These are phyloP conservation scores for Fusarium buxicola DNA, from an alignment of 2,329 filamentous ascomycete genomes.

Conservation along the genomic window DNA sequence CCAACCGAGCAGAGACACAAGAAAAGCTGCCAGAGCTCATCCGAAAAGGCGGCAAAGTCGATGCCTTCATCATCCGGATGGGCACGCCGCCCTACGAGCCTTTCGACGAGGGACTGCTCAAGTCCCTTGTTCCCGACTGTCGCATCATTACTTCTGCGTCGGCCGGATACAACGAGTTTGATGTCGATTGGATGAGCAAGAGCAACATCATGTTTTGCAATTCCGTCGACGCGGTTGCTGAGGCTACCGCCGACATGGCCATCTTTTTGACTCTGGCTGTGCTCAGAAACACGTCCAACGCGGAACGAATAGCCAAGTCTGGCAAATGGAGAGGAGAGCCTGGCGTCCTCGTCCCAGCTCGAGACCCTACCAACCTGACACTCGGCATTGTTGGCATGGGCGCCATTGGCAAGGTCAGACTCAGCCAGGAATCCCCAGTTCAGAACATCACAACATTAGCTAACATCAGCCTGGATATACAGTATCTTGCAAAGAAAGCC, in stretches of 20 bases:
- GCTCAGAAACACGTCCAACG: conserved; percentile 57
- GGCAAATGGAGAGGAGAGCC: conserved; percentile 52
- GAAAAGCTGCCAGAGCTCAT: conserved; percentile 51
- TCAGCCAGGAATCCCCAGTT: neutral
- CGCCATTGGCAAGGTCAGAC: conserved; percentile 51
- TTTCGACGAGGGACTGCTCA: conserved; percentile 58
- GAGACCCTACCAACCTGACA: conserved; percentile 55
- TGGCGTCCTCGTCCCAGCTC: conserved; percentile 45
- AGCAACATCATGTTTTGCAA: conserved; percentile 65
- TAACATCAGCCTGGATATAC: neutral
- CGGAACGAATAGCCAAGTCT: conserved; percentile 51
- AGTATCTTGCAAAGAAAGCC: conserved; percentile 54
- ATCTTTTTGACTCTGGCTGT: conserved; percentile 48
- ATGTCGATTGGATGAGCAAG: conserved; percentile 56
- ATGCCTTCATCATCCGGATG: conserved; percentile 62
- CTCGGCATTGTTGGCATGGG: conserved; percentile 61
- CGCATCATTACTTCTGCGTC: conserved; percentile 59
- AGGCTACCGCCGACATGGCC: conserved; percentile 63
- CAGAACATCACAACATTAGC: neutral
- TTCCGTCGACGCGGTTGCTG: conserved; percentile 61
- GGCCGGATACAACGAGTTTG: conserved; percentile 61
- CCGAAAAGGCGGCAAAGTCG: conserved; percentile 51
- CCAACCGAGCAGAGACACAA: conserved; percentile 52
- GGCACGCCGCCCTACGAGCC: conserved; percentile 61
- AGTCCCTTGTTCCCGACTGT: conserved; percentile 53